Conservation (phyloP, 805 yeast genomes). For the Kockiozyma suomiensis region DNA sequence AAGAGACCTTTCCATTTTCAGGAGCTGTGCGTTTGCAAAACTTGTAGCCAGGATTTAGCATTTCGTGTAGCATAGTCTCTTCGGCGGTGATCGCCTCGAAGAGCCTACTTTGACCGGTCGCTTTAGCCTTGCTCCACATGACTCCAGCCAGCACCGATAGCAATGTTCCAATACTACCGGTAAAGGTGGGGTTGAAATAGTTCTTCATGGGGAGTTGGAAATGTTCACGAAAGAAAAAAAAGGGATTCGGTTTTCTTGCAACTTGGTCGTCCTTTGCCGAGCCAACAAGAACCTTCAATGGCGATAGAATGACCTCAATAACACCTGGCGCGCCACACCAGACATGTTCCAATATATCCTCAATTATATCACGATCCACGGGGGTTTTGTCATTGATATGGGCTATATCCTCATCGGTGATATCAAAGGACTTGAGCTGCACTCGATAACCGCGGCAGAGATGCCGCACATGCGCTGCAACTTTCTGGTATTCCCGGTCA, state of each 20-base stretch:
- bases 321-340: background rate
- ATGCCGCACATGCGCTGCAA: background rate
- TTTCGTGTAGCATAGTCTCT: background rate
- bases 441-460: background rate
- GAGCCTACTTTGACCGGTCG: background rate
- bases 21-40: background rate
- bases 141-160: background rate
- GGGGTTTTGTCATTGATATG: background rate
- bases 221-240: background rate
- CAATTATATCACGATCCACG: background rate
- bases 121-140: background rate
- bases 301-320: background rate
- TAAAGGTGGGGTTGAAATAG: background rate
- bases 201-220: background rate
- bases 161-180: background rate
- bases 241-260: background rate
- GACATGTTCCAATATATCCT: background rate
- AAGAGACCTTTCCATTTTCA: too few species aligned
- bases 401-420: background rate
- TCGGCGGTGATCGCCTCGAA: background rate
- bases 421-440: background rate
- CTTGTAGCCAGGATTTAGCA: slow-evolving; percentile 3
- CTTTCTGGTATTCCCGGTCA: background rate
- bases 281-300: background rate
- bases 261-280: background rate